Percentiles rank a stretch among this genome's conserved stretches.
Evolutionary conservation across 805 yeast species (phyloP).

Genomic region (Sungouiella blattae): DNA sequence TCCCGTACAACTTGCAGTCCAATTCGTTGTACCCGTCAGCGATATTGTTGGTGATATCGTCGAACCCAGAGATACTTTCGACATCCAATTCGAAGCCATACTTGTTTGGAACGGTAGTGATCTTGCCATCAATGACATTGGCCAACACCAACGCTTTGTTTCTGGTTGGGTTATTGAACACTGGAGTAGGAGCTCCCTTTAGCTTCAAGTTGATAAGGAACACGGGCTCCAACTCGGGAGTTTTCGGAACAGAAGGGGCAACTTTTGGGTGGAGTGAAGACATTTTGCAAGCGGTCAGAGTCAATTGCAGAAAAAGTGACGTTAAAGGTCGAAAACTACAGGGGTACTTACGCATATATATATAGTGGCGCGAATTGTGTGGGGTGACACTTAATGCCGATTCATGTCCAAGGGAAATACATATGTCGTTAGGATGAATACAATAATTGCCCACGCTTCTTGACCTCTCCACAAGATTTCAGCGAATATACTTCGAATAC

Average conservation of each 20-base stretch:
- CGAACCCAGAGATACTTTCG: constrained; percentile 38
- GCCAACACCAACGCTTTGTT: constrained; percentile 21
- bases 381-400: too few species aligned
- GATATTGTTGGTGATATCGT: constrained; percentile 41
- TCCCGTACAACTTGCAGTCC: constrained; percentile 50
- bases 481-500: too few species aligned
- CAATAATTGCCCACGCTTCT: too few species aligned
- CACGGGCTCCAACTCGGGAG: constrained; percentile 31
- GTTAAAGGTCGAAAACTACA: too few species aligned
- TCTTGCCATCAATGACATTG: constrained; percentile 24
- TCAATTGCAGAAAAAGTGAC: too few species aligned
- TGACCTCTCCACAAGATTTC: too few species aligned
- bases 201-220: constrained; percentile 26
- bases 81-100: constrained; percentile 31
- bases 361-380: too few species aligned
- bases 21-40: constrained; percentile 27
- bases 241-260: constrained; percentile 14
- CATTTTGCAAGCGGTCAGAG: too few species aligned
- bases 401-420: too few species aligned
- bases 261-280: constrained; percentile 5
- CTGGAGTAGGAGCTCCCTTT: constrained; percentile 16
- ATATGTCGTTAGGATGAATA: too few species aligned
- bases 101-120: constrained; percentile 27
- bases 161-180: constrained; percentile 15
- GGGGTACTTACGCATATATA: too few species aligned